A percentile compares a stretch with the other conserved stretches of the same genome.
Conservation (phyloP, 2,329 filamentous ascomycete genomes). For the Botrytis fragariae region DNA sequence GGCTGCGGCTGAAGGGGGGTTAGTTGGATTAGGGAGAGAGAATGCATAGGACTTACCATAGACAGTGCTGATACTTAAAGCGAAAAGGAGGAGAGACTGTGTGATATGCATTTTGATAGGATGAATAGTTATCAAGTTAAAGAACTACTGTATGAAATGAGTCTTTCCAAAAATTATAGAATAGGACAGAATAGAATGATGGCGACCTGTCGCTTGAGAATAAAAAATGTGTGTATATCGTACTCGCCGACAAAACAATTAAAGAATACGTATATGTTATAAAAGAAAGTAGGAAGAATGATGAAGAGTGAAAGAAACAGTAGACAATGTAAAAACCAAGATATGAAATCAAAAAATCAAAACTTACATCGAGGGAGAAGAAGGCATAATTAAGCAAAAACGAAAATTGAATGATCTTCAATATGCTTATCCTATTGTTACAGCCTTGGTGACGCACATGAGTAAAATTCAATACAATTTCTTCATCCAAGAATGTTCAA, state of each 20-base stretch:
- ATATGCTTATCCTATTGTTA: conserved; percentile 4
- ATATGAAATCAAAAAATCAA: conserved; percentile 11
- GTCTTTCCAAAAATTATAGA: conserved; percentile 9
- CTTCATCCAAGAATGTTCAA: conserved; percentile 10
- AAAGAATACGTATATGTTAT: conserved; percentile 12
- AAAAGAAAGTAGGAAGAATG: not conserved
- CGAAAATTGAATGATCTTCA: conserved; percentile 28
- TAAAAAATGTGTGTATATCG: conserved; percentile 29
- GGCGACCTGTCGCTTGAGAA: conserved; percentile 36
- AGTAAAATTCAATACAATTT: conserved; percentile 17
- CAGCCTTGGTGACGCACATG: conserved; percentile 5
- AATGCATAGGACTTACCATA: conserved; percentile 30
- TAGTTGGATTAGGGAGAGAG: not conserved
- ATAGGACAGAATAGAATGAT: conserved; percentile 16
- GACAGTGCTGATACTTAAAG: conserved; percentile 35
- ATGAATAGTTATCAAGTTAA: conserved; percentile 23
- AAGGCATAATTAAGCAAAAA: conserved; percentile 32
- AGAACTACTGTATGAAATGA: conserved; percentile 28
- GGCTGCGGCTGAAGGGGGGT: not conserved
- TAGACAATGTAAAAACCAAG: conserved; percentile 11
- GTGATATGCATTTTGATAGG: conserved; percentile 38
- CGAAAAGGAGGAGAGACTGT: conserved; percentile 32
- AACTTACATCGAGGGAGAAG: conserved; percentile 19
- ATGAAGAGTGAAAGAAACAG: conserved; percentile 12
- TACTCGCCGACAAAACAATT: conserved; percentile 37